A percentile compares a stretch with the other conserved stretches of the same genome.
Evolutionary conservation across 2,329 filamentous ascomycete genomes (phyloP).

Genomic region (Juglanconis juglandina): DNA sequence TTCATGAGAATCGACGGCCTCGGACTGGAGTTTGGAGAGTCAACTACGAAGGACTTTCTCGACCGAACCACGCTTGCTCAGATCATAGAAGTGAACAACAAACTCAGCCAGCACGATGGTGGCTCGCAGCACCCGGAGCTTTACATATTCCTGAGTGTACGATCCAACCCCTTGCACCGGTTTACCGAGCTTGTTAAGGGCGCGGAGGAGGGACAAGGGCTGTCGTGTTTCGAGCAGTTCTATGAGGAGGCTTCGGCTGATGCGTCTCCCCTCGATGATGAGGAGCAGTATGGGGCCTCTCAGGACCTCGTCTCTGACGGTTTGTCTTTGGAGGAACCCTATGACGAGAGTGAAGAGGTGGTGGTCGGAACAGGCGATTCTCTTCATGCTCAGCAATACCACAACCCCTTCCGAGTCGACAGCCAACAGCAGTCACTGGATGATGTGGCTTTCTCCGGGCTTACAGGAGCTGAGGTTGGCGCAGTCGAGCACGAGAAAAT

Average conservation of each 20-base stretch:
- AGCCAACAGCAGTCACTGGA: constrained; percentile 4
- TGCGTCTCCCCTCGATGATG: constrained; percentile 12
- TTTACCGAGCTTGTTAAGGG: constrained; percentile 12
- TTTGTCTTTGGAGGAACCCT: neutral
- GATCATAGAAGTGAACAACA: constrained; percentile 14
- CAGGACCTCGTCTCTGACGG: constrained; percentile 4
- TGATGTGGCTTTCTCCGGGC: neutral
- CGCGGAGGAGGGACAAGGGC: constrained; percentile 11
- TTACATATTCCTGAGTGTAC: constrained; percentile 11
- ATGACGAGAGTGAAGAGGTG: neutral
- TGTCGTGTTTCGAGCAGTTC: constrained; percentile 13
- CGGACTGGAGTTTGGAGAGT: constrained; percentile 49
- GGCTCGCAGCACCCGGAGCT: constrained; percentile 12
- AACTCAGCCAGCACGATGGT: constrained; percentile 12
- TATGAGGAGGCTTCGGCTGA: constrained; percentile 11
- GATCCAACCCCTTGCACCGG: constrained; percentile 12
- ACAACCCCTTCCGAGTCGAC: constrained; percentile 6
- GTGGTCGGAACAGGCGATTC: neutral
- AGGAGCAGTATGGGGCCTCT: constrained; percentile 7
- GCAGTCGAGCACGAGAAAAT: neutral
- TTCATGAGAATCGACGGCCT: constrained; percentile 51
- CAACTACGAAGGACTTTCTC: constrained; percentile 16
- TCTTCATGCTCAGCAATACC: neutral
- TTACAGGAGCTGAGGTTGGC: neutral
- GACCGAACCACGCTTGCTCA: constrained; percentile 14